phyloP scores from a whole-genome alignment of 768 basidiomycete genomes.

The Pleurotus djamor region DNA sequence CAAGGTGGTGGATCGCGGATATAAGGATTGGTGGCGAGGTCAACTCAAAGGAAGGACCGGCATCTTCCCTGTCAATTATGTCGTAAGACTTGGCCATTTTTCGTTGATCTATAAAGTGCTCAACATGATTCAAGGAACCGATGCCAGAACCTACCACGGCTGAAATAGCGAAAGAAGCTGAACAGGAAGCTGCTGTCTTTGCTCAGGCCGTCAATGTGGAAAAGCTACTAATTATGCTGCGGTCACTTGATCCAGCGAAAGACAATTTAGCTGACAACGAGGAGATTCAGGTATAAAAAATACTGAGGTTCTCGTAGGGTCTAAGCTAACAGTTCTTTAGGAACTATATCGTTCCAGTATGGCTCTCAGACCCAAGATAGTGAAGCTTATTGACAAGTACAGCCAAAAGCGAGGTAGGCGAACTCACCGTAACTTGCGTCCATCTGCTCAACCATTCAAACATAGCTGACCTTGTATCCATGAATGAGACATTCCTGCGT shows the following conservation, averaged over 20 bases:
- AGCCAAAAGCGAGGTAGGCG: constrained; percentile 79
- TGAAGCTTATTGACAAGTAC: constrained; percentile 95
- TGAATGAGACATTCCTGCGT: constrained; percentile 92
- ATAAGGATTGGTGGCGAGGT: constrained; percentile 97
- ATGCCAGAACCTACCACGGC: constrained; percentile 79
- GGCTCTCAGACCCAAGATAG: constrained; percentile 90
- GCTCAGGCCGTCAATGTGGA: constrained; percentile 85
- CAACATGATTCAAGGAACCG: constrained; percentile 51
- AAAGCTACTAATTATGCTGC: constrained; percentile 70
- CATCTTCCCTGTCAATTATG: constrained; percentile 97
- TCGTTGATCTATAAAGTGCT: not conserved
- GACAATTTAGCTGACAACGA: constrained; percentile 90
- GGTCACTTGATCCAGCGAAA: constrained; percentile 67
- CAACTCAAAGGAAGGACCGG: constrained; percentile 88
- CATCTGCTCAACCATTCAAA: constrained; percentile 20
- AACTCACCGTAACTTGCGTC: constrained; percentile 1
- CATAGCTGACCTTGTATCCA: constrained; percentile 86
- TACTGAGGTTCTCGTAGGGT: constrained; percentile 9
- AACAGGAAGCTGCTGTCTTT: constrained; percentile 88
- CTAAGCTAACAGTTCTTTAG: constrained; percentile 27
- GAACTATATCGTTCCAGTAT: constrained; percentile 91
- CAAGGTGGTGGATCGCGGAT: constrained; percentile 91
- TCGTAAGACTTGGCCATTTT: constrained; percentile 40
- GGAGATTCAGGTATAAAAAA: constrained; percentile 65
- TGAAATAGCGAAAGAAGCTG: constrained; percentile 79